Evolutionary conservation across 257 asterid genomes (phyloP).

Genomic region (Perilla frutescens): DNA sequence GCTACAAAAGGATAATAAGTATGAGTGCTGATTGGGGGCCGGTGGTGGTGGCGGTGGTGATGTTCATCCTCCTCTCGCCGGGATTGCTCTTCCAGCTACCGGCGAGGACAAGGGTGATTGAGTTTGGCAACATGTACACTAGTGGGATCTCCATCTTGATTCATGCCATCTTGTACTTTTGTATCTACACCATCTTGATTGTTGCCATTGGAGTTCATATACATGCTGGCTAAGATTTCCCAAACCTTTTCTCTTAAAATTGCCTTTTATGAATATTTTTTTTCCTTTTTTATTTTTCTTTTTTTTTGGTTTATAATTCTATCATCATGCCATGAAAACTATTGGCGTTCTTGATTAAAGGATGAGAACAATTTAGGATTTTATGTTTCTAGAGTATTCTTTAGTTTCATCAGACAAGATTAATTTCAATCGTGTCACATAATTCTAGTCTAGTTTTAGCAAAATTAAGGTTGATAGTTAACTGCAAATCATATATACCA

Average conservation of each 20-base stretch:
- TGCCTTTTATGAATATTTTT: not conserved
- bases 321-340: conserved; percentile 11
- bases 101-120: conserved; percentile 77
- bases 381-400: not conserved
- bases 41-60: conserved; percentile 86
- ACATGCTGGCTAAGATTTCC: conserved; percentile 47
- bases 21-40: conserved; percentile 86
- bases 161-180: conserved; percentile 76
- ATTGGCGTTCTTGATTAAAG: conserved; percentile 24
- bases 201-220: conserved; percentile 87
- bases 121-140: conserved; percentile 92
- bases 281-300: not conserved
- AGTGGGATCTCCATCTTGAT: conserved; percentile 85
- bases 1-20: not conserved
- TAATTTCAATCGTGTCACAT: not conserved
- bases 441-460: not conserved
- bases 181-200: conserved; percentile 83
- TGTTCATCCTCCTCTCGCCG: conserved; percentile 87
- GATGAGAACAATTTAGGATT: conserved; percentile 9
- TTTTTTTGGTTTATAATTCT: too few species aligned
- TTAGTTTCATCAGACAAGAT: conserved; percentile 1
- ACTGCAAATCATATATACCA: too few species aligned
- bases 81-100: conserved; percentile 89
- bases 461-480: not conserved
- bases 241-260: not conserved